Percentiles rank a stretch among this genome's conserved stretches.
Conservation (phyloP, 108 stramenopile species). For the Conticribra weissflogii region DNA sequence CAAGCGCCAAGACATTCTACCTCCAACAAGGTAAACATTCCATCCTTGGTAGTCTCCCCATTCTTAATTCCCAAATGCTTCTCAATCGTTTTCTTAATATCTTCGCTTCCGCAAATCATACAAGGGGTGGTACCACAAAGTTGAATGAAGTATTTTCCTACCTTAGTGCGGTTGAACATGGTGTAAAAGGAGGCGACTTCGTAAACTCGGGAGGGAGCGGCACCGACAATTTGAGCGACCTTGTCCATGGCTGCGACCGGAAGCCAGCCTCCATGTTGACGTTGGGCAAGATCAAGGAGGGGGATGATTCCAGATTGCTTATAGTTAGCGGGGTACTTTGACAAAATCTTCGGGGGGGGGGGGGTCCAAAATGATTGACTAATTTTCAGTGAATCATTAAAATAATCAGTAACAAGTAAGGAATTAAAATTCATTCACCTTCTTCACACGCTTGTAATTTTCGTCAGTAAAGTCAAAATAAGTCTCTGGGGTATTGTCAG, state of each 20-base stretch:
- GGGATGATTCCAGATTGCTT: conserved; percentile 96
- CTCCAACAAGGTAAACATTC: conserved; percentile 97
- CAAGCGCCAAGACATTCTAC: conserved; percentile 99
- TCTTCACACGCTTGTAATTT: conserved; percentile 90
- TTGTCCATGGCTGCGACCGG: conserved; percentile 99
- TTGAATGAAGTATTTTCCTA: conserved; percentile 99
- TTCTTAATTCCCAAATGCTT: conserved; percentile 96
- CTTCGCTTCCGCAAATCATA: conserved; percentile 99
- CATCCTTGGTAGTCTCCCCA: conserved; percentile 96
- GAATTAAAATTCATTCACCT: not conserved
- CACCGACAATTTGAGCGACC: conserved; percentile 94
- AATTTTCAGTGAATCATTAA: too few relatives aligned
- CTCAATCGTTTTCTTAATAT: conserved; percentile 98
- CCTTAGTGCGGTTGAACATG: conserved; percentile 99
- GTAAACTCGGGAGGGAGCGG: conserved; percentile 91
- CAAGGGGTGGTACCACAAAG: conserved; percentile 99
- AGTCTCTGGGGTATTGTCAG: conserved; percentile 90
- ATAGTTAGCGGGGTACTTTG: conserved; percentile 98
- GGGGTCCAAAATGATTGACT: not conserved
- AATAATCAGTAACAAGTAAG: too few relatives aligned
- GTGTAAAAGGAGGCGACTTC: conserved; percentile 99
- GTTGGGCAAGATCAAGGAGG: conserved; percentile 95
- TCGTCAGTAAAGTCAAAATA: conserved; percentile 95
- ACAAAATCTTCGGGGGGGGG: conserved; percentile 65
- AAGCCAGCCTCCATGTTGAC: conserved; percentile 98